These are phyloP conservation scores for Chernovozyma sophiae-reginae DNA, from an alignment of 1,139 yeast genomes.

Conservation along the genomic window DNA sequence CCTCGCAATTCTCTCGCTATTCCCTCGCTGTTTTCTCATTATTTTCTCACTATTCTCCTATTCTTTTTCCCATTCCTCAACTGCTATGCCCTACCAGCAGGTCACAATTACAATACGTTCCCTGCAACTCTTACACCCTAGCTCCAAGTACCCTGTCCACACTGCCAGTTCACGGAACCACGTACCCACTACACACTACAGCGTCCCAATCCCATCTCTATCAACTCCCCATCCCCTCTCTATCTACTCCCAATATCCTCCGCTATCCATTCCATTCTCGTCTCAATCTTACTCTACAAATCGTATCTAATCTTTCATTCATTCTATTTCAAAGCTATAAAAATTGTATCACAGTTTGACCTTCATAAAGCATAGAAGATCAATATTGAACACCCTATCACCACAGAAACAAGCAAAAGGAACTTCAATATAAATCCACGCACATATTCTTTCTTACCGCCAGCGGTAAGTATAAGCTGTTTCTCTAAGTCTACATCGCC, in stretches of 20 bases:
- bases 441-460: slow-evolving; percentile 35
- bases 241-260: not conserved
- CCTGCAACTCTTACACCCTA: too few species aligned
- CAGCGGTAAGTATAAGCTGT: slow-evolving; percentile 36
- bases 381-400: slow-evolving; percentile 32
- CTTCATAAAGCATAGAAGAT: slow-evolving; percentile 33
- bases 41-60: not conserved
- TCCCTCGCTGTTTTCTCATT: not conserved
- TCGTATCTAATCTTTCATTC: not conserved
- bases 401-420: slow-evolving; percentile 24
- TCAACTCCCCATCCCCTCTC: too few species aligned
- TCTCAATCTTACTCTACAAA: not conserved
- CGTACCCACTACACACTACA: too few species aligned
- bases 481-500: slow-evolving; percentile 36
- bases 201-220: too few species aligned
- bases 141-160: too few species aligned
- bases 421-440: slow-evolving; percentile 30
- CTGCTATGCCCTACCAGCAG: too few species aligned
- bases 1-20: not conserved
- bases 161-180: too few species aligned
- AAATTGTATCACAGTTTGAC: too few species aligned
- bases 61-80: too few species aligned
- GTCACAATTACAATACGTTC: not conserved
- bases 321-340: not conserved
- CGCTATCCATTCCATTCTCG: not conserved